Evolutionary conservation across 2,329 filamentous ascomycete genomes (phyloP), one percentile per base, ranked within the genome.

Genomic region (Exophiala phaeomuriformis): DNA sequence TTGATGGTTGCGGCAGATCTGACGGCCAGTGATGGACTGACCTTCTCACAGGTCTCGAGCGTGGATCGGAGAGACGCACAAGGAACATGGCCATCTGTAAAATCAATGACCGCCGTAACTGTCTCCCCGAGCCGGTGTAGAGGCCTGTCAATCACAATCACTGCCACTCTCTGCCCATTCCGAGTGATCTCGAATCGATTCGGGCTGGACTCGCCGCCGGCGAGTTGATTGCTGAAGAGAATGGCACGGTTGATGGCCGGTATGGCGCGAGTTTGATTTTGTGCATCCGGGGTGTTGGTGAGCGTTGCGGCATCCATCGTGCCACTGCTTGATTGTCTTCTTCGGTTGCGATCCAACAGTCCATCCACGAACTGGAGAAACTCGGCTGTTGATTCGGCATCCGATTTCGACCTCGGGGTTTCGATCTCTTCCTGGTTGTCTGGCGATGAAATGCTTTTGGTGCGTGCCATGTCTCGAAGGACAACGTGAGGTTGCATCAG

Each of bases 101-200:
- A 95, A 69, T 97, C 90, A 55, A 98, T 81, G 0, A 84, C 86
- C 61, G 89, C 85, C 8, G 83, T 88, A 42, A 97, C 82, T 0
- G 85, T 84, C 69, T 98, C 93, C 54, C 93, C 93, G 1, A 98
- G 76, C 42, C 90, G 81, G 72, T 94, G 96, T 0, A 90, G 84
- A 0, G 93, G 89, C 6, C 93, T 83, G 3, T 90, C 86, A 32
- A 98, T 79, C 71, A 90, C 90, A 51, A 98, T 82, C 4, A 94
- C 88, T 2, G 88, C 91, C 8, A 98, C 90, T n/a, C 84, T 84
- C 52, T 84, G 84, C n/a, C 90, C 90, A 64, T 90, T 90, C 9
- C 91, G 86, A 8, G 91, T 85, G 67, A 98, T 97, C 66, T 95
- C 90, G 67, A 97, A 98, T 37, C 90, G 84, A 64, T 95, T 96